Percentiles rank a stretch among this genome's conserved stretches.
Conservation (phyloP, 345 rosid species). For the Microthlaspi erraticum region DNA sequence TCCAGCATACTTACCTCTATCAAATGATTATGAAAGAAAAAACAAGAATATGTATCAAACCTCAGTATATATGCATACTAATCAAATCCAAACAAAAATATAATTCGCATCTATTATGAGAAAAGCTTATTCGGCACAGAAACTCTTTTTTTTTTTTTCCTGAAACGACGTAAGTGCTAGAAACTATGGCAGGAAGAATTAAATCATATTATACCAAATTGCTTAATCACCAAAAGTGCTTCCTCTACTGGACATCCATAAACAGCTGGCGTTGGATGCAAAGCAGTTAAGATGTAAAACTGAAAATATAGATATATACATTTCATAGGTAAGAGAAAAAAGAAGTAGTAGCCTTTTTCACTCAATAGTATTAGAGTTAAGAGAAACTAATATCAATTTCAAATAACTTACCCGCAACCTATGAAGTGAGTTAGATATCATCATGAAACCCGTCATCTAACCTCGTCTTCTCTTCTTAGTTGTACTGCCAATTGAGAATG, state of each 20-base stretch:
- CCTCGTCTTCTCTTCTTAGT: conserved; percentile 86
- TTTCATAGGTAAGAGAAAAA: conserved; percentile 20
- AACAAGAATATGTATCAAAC: conserved; percentile 1
- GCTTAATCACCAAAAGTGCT: conserved; percentile 68
- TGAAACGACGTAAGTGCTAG: background rate
- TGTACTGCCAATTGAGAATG: conserved; percentile 69
- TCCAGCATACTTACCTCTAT: conserved; percentile 96
- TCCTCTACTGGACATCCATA: conserved; percentile 86
- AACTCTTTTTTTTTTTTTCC: background rate
- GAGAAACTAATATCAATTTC: background rate
- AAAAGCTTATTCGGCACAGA: background rate
- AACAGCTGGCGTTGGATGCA: conserved; percentile 92
- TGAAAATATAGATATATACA: conserved; percentile 42
- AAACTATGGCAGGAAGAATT: conserved; percentile 10
- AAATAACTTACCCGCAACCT: background rate
- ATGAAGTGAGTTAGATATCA: background rate
- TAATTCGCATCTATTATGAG: conserved; percentile 11
- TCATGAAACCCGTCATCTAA: conserved; percentile 10
- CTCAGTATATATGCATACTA: conserved; percentile 9
- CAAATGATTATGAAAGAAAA: conserved; percentile 64
- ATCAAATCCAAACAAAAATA: conserved; percentile 9
- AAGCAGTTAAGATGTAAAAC: conserved; percentile 74
- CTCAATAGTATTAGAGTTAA: background rate
- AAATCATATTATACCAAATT: conserved; percentile 58
- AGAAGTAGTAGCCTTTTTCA: background rate